Conservation (phyloP, 2,329 filamentous ascomycete genomes). For the Ophiostoma sp. region DNA sequence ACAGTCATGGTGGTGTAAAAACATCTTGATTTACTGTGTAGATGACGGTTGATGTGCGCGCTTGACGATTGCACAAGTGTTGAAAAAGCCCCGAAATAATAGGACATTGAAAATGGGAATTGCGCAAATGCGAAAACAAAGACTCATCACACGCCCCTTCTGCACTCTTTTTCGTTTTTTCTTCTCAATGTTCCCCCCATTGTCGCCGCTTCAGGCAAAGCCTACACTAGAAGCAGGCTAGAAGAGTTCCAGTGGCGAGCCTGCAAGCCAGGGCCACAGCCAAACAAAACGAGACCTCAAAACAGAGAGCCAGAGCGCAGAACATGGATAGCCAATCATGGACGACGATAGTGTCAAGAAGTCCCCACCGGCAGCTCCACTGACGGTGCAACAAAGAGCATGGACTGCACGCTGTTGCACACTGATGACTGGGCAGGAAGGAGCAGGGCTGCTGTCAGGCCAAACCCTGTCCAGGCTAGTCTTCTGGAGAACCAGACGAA, state of each 20-base stretch:
- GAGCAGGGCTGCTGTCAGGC: background rate
- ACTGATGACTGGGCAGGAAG: background rate
- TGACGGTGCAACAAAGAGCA: background rate
- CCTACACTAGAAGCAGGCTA: constrained; percentile 43
- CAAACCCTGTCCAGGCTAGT: background rate
- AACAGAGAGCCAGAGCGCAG: background rate
- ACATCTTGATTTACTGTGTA: background rate
- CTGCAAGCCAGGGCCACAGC: background rate
- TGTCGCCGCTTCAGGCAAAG: constrained; percentile 20
- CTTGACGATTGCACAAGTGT: background rate
- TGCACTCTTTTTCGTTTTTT: background rate
- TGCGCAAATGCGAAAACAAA: background rate
- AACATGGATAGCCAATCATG: background rate
- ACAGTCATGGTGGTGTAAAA: background rate
- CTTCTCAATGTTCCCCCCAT: background rate
- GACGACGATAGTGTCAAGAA: background rate
- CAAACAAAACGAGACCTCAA: background rate
- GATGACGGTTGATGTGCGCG: background rate
- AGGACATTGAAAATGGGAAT: background rate
- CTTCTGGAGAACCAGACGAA: background rate
- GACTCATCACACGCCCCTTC: background rate
- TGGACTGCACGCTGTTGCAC: background rate
- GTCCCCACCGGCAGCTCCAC: background rate
- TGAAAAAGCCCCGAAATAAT: background rate
- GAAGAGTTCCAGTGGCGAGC: constrained; percentile 35